phyloP scores from a whole-genome alignment of 2,329 filamentous ascomycete species.

The Tolypocladium guangdongense region DNA sequence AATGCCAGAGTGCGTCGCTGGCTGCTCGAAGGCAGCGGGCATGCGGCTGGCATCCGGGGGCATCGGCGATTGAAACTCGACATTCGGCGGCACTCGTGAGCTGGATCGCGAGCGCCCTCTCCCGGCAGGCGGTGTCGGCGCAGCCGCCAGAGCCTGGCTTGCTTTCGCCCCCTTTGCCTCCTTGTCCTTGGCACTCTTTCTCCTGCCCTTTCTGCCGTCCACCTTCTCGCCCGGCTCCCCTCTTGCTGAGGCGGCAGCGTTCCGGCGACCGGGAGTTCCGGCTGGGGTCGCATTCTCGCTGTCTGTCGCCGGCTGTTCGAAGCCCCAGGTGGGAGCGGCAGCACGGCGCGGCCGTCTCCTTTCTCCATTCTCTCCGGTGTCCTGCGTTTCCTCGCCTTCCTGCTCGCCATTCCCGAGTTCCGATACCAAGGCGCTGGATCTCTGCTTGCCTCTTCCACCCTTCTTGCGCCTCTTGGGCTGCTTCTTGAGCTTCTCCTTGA shows the following conservation, averaged over 20 bases:
- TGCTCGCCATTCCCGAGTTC: constrained; percentile 52
- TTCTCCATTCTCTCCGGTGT: constrained; percentile 49
- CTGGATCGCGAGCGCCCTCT: constrained; percentile 45
- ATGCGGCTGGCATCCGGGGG: constrained; percentile 29
- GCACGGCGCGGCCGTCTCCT: constrained; percentile 50
- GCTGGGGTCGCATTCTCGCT: constrained; percentile 47
- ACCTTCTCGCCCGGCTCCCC: constrained; percentile 35
- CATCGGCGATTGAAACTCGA: constrained; percentile 29
- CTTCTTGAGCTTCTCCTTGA: constrained; percentile 65
- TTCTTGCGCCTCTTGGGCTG: constrained; percentile 49
- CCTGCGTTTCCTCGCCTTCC: constrained; percentile 43
- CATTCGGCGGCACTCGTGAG: constrained; percentile 33
- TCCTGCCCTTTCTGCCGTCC: constrained; percentile 25
- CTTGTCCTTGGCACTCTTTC: constrained; percentile 29
- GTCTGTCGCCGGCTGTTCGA: constrained; percentile 48
- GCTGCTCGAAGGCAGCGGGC: constrained; percentile 32
- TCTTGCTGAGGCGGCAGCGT: constrained; percentile 25
- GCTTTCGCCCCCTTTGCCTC: constrained; percentile 28
- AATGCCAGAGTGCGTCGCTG: constrained; percentile 24
- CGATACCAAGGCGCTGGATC: constrained; percentile 54
- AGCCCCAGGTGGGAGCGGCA: constrained; percentile 61
- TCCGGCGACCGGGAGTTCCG: constrained; percentile 46
- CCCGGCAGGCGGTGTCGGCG: constrained; percentile 25
- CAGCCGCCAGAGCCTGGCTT: constrained; percentile 35
- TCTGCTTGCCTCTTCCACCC: constrained; percentile 44